Conservation (phyloP, 371 early-diverging fungal species). For the Umbelopsis sp. region DNA sequence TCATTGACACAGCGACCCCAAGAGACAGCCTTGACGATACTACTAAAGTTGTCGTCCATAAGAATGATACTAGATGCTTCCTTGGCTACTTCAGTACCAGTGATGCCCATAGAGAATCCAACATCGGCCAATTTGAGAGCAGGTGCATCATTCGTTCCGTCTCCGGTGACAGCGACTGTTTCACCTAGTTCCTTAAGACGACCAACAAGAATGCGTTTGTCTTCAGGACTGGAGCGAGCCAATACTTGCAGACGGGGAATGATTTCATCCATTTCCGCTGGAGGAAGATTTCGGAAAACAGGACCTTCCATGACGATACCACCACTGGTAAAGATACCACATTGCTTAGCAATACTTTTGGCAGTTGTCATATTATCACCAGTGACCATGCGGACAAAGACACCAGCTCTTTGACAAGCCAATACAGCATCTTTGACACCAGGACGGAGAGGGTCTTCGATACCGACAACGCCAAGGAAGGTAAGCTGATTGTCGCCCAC, state of each 20-base stretch:
- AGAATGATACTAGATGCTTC: conserved; percentile 81
- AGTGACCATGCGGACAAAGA: conserved; percentile 85
- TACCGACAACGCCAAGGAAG: conserved; percentile 67
- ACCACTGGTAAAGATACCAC: conserved; percentile 65
- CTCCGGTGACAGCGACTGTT: conserved; percentile 84
- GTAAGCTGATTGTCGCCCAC: conserved; percentile 48
- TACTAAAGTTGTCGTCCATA: conserved; percentile 82
- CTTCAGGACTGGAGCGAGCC: conserved; percentile 78
- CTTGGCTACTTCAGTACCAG: conserved; percentile 84
- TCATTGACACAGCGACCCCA: conserved; percentile 86
- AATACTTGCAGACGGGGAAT: conserved; percentile 72
- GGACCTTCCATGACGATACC: conserved; percentile 73
- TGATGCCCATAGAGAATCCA: conserved; percentile 83
- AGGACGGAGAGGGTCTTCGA: conserved; percentile 76
- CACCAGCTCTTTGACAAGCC: conserved; percentile 74
- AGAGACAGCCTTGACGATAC: conserved; percentile 74
- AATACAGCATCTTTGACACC: conserved; percentile 72
- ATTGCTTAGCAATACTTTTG: conserved; percentile 70
- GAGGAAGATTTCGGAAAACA: conserved; percentile 60
- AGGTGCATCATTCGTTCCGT: conserved; percentile 81
- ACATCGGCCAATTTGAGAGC: conserved; percentile 82
- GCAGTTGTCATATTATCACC: conserved; percentile 83
- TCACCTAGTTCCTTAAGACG: conserved; percentile 65
- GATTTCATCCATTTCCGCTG: conserved; percentile 51
- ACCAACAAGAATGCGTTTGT: conserved; percentile 73